Percentiles rank a stretch among this genome's conserved stretches.
Conservation (phyloP, 2,329 filamentous ascomycete species). For the Hypocrella siamensis region DNA sequence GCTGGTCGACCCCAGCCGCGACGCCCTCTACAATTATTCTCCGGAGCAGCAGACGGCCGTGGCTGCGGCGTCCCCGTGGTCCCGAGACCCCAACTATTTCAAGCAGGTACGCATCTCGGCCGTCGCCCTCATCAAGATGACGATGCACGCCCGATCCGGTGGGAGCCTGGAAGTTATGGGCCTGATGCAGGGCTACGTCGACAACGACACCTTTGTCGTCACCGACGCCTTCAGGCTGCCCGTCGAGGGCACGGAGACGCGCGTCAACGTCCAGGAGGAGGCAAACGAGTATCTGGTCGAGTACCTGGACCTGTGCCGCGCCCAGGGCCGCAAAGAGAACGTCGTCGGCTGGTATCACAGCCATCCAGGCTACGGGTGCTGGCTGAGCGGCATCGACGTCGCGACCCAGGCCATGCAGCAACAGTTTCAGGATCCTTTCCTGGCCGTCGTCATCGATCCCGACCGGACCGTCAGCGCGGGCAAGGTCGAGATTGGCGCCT, state of each 20-base stretch:
- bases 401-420: conserved; percentile 78
- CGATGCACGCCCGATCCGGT: conserved; percentile 95
- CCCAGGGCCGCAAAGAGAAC: conserved; percentile 71
- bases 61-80: conserved; percentile 56
- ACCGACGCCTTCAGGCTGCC: conserved; percentile 89
- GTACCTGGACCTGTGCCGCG: conserved; percentile 62
- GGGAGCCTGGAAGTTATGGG: conserved; percentile 93
- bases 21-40: conserved; percentile 83
- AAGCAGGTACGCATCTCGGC: conserved; percentile 87
- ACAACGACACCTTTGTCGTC: conserved; percentile 72
- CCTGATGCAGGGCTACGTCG: conserved; percentile 89
- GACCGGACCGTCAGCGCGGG: conserved; percentile 88
- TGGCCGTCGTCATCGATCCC: conserved; percentile 91
- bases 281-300: conserved; percentile 95
- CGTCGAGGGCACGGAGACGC: conserved; percentile 95
- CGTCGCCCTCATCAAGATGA: conserved; percentile 93
- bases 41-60: conserved; percentile 50
- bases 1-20: conserved; percentile 71
- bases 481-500: conserved; percentile 94
- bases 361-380: conserved; percentile 95
- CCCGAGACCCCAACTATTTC: conserved; percentile 69
- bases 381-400: conserved; percentile 94
- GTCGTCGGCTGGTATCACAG: conserved; percentile 97
- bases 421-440: conserved; percentile 73
- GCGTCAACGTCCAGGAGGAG: conserved; percentile 89